Evolutionary conservation across 441 rosid species (phyloP).

Genomic region (Dalechampia spathulata): DNA sequence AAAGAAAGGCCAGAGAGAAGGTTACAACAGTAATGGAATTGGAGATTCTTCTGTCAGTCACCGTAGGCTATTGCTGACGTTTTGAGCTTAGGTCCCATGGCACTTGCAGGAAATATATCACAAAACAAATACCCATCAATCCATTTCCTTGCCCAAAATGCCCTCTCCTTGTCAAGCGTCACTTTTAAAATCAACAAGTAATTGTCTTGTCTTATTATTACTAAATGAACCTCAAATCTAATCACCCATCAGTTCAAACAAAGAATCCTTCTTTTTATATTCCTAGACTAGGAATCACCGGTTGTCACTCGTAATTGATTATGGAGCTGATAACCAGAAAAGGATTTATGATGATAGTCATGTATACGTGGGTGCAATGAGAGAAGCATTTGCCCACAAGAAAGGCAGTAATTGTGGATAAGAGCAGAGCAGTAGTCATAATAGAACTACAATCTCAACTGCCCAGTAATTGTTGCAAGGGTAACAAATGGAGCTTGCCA

Average conservation of each 20-base stretch:
- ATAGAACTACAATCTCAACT: conserved; percentile 27
- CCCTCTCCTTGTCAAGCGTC: conserved; percentile 10
- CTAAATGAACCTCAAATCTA: conserved; percentile 21
- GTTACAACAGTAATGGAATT: conserved; percentile 49
- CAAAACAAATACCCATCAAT: conserved; percentile 33
- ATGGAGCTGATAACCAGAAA: too few species aligned
- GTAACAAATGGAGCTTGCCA: conserved; percentile 46
- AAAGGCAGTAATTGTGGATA: too few species aligned
- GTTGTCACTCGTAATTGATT: too few species aligned
- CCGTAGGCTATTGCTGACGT: conserved; percentile 45
- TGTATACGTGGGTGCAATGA: too few species aligned
- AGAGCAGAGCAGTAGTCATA: conserved; percentile 27
- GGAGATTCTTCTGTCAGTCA: conserved; percentile 59
- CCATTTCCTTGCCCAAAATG: conserved; percentile 19
- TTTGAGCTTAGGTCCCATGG: conserved; percentile 35
- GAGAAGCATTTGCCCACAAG: too few species aligned
- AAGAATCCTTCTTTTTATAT: conserved; percentile 21
- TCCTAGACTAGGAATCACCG: conserved; percentile 20
- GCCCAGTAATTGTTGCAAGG: conserved; percentile 37
- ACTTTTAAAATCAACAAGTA: conserved; percentile 2
- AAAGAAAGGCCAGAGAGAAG: conserved; percentile 31
- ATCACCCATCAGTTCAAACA: conserved; percentile 1
- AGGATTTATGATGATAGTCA: too few species aligned
- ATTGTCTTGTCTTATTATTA: conserved; percentile 11
- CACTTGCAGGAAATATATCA: conserved; percentile 49